Evolutionary conservation across 306 rosid species (phyloP).

Genomic region (Dicorynia guianensis): DNA sequence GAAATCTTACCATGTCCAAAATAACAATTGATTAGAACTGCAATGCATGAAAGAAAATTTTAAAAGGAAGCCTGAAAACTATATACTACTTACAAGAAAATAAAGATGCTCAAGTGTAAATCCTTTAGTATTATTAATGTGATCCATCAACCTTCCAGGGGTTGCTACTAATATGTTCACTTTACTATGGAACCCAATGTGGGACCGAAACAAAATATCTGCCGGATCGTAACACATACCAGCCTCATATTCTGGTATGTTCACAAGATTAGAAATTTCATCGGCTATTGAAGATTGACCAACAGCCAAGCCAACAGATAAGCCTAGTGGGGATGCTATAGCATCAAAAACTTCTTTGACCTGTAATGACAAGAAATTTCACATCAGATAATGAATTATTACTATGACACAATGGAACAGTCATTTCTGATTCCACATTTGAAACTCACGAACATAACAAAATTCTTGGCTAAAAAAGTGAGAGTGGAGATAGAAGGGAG

Average conservation of each 20-base stretch:
- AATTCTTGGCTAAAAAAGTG: not conserved
- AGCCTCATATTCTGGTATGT: constrained; percentile 59
- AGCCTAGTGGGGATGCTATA: constrained; percentile 77
- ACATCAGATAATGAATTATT: not conserved
- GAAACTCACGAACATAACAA: not conserved
- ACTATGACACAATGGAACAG: not conserved
- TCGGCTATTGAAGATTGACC: constrained; percentile 85
- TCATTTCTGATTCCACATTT: not conserved
- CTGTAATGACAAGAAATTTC: constrained; percentile 32
- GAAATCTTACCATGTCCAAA: not conserved
- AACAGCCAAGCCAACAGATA: constrained; percentile 85
- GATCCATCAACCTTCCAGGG: constrained; percentile 94
- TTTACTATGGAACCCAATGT: constrained; percentile 58
- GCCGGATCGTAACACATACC: constrained; percentile 70
- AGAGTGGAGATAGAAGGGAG: not conserved
- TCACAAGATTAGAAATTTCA: constrained; percentile 71
- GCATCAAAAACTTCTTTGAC: constrained; percentile 74
- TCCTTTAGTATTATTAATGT: constrained; percentile 74
- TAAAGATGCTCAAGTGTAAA: constrained; percentile 90
- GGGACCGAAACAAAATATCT: constrained; percentile 42
- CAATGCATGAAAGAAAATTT: not conserved
- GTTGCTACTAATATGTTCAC: constrained; percentile 95
- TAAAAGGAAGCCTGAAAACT: not conserved
- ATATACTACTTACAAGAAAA: constrained; percentile 77
- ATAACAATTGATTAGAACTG: too few relatives aligned